A percentile compares a stretch with the other conserved stretches of the same genome.
Evolutionary conservation across 768 basidiomycete genomes (phyloP).

Genomic region (Artomyces pyxidatus): DNA sequence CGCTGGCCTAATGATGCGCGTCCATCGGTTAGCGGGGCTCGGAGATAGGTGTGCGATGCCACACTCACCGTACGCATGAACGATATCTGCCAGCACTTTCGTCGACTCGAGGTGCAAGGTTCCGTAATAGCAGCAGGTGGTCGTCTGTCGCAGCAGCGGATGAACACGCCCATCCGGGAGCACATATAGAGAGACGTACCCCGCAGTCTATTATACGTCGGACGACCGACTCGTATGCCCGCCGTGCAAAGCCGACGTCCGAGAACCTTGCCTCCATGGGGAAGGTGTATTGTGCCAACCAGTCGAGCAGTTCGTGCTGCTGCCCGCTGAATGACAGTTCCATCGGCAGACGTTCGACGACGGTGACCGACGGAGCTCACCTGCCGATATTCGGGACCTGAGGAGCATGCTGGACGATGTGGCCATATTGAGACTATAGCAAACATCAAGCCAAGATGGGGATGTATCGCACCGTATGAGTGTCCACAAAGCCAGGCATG

Average conservation of each 20-base stretch:
- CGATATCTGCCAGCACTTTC: constrained; percentile 71
- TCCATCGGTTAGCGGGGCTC: neutral
- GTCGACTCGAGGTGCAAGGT: constrained; percentile 76
- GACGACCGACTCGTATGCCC: constrained; percentile 65
- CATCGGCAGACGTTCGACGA: no score
- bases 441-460: neutral
- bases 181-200: constrained; percentile 37
- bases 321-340: constrained; percentile 48
- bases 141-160: constrained; percentile 48
- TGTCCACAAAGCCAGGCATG: constrained; percentile 87
- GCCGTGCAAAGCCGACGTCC: constrained; percentile 60
- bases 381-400: constrained; percentile 70
- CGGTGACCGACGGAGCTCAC: no score
- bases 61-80: constrained; percentile 48
- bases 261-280: constrained; percentile 76
- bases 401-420: constrained; percentile 56
- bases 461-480: constrained; percentile 63
- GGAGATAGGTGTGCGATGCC: neutral
- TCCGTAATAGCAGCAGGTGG: constrained; percentile 90
- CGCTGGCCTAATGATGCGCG: constrained; percentile 51
- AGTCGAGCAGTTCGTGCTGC: constrained; percentile 81
- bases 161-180: neutral
- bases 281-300: constrained; percentile 81
- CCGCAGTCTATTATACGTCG: constrained; percentile 63
- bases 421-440: neutral